Evolutionary conservation across 768 basidiomycete species (phyloP).

Genomic region (Amanita muscaria): DNA sequence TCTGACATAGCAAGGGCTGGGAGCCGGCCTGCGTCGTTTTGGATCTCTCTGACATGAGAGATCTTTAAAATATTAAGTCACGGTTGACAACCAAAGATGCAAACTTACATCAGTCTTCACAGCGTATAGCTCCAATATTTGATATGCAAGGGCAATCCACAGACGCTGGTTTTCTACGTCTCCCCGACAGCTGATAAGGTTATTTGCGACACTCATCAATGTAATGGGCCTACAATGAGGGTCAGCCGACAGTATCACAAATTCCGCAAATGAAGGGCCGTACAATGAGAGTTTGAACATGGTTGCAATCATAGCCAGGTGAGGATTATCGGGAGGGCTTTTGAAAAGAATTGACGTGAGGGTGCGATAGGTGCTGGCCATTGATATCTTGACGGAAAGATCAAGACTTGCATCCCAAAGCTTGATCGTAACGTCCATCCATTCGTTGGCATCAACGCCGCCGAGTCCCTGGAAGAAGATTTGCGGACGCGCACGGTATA

Average conservation of each 20-base stretch:
- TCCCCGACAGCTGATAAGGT: slow-evolving; percentile 48
- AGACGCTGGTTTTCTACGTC: slow-evolving; percentile 57
- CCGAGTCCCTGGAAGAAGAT: slow-evolving; percentile 45
- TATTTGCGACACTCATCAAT: slow-evolving; percentile 43
- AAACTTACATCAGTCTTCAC: slow-evolving; percentile 37
- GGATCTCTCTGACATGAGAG: slow-evolving; percentile 40
- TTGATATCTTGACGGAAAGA: slow-evolving; percentile 54
- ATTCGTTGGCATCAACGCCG: slow-evolving; percentile 32
- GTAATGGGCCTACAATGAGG: slow-evolving; percentile 28
- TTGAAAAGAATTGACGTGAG: slow-evolving; percentile 36
- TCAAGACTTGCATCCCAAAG: slow-evolving; percentile 61
- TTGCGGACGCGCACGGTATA: slow-evolving; percentile 51
- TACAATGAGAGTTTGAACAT: background rate
- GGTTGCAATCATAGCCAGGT: slow-evolving; percentile 15
- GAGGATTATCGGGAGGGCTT: slow-evolving; percentile 26
- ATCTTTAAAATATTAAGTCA: slow-evolving; percentile 18
- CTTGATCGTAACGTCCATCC: slow-evolving; percentile 38
- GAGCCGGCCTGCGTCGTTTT: slow-evolving; percentile 41
- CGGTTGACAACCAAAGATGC: background rate
- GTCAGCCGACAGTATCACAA: slow-evolving; percentile 9
- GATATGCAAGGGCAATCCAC: slow-evolving; percentile 58
- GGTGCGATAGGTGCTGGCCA: slow-evolving; percentile 40
- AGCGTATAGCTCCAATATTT: slow-evolving; percentile 49
- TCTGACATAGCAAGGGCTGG: slow-evolving; percentile 63
- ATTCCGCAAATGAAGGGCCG: no score